Percentiles rank a stretch among this genome's conserved stretches.
phyloP scores from a whole-genome alignment of 257 asterid genomes.

The Apocynum venetum region DNA sequence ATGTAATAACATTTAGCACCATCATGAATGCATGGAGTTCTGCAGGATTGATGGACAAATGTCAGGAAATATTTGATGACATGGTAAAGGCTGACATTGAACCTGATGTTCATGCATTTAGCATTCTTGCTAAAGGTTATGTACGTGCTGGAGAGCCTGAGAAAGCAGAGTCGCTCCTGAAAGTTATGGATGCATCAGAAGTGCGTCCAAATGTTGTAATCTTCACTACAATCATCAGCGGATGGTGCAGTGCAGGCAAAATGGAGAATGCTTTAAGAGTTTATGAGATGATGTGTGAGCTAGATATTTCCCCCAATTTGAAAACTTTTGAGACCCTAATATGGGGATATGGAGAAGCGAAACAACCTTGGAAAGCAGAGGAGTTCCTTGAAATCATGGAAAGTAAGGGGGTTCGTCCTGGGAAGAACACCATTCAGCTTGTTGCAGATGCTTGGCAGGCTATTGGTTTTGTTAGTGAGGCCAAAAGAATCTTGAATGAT shows the following conservation, averaged over 20 bases:
- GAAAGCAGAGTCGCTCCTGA: constrained; percentile 61
- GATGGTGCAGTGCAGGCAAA: constrained; percentile 87
- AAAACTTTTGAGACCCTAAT: constrained; percentile 84
- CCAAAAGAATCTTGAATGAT: constrained; percentile 43
- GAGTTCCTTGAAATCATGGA: constrained; percentile 67
- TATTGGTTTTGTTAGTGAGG: constrained; percentile 63
- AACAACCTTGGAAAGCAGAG: constrained; percentile 85
- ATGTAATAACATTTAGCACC: constrained; percentile 85
- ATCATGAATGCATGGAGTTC: constrained; percentile 97
- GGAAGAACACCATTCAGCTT: constrained; percentile 56
- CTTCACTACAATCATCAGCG: constrained; percentile 91
- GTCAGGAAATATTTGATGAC: constrained; percentile 70
- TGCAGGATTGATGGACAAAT: constrained; percentile 71
- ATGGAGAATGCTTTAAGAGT: constrained; percentile 64
- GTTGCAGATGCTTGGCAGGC: constrained; percentile 90
- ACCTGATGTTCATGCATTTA: constrained; percentile 72
- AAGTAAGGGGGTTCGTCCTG: constrained; percentile 47
- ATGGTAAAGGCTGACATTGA: constrained; percentile 68
- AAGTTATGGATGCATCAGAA: constrained; percentile 42
- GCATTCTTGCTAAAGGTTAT: constrained; percentile 95
- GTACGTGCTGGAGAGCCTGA: constrained; percentile 77
- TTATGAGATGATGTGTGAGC: constrained; percentile 54
- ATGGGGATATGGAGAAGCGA: constrained; percentile 95
- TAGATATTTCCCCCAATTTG: constrained; percentile 65
- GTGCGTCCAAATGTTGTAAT: constrained; percentile 76